Percentiles rank a stretch among this genome's conserved stretches.
phyloP scores from a whole-genome alignment of 345 rosid species.

The Lagerstroemia speciosa region DNA sequence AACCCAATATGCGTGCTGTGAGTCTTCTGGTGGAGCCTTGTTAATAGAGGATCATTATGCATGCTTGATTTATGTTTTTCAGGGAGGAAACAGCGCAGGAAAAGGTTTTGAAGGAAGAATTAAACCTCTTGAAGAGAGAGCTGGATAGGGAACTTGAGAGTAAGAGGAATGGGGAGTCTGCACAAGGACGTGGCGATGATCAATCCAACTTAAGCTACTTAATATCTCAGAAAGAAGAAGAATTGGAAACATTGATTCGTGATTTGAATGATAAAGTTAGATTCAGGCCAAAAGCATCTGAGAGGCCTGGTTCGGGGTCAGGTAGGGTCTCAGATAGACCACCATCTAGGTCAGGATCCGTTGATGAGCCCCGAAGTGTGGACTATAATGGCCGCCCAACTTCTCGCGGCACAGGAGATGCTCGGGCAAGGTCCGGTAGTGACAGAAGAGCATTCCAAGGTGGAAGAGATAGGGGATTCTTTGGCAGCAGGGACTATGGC shows the following conservation, averaged over 20 bases:
- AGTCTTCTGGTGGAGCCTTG: not conserved
- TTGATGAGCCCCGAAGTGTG: constrained; percentile 51
- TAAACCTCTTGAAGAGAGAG: constrained; percentile 45
- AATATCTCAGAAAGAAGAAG: constrained; percentile 53
- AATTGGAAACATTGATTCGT: constrained; percentile 46
- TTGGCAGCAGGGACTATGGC: constrained; percentile 57
- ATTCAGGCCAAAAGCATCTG: constrained; percentile 63
- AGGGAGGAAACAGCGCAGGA: constrained; percentile 87
- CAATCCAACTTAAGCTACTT: constrained; percentile 26
- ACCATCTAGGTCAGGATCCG: constrained; percentile 67
- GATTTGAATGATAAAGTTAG: constrained; percentile 76
- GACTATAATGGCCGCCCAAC: constrained; percentile 75
- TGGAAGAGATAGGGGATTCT: constrained; percentile 77
- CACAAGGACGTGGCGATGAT: constrained; percentile 26
- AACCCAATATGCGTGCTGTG: not conserved
- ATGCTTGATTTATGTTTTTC: constrained; percentile 18
- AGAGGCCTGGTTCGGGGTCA: constrained; percentile 76
- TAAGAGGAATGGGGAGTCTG: constrained; percentile 25
- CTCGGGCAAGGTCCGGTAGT: constrained; percentile 53
- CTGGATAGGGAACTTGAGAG: constrained; percentile 28
- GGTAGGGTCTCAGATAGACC: constrained; percentile 74
- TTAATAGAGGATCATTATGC: not conserved
- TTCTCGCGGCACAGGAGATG: constrained; percentile 72
- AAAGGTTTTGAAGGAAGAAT: constrained; percentile 59
- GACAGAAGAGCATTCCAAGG: constrained; percentile 77